Evolutionary conservation across 495 filamentous ascomycete species (phyloP), one percentile per base, ranked within the genome.

Genomic region (Lepidopterella palustris): DNA sequence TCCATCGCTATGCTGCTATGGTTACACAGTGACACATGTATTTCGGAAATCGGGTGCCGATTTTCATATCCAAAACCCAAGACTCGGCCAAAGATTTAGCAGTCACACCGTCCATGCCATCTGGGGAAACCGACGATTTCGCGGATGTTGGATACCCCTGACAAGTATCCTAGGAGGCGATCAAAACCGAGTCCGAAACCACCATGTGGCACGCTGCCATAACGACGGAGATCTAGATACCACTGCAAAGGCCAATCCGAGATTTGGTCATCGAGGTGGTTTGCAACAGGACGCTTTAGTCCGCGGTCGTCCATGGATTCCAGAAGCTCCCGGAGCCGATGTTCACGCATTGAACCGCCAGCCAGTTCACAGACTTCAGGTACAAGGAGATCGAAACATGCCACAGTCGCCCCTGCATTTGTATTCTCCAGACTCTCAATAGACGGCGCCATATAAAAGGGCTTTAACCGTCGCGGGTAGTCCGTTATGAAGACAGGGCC

Each of bases 171-270:
- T 64, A 98, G 70, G 55, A 97, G 79, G 42, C 93, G 82, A 76
- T 98, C 93, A 71, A 97, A 95, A 0, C 93, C 93, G 53, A 97
- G 70, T 2, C 93, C 93, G 74, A 97, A 98, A 1, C 93, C 93
- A 26, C 93, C 93, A 70, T 97, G 93, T n/a, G 92, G 91, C 29
- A 91, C 87, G 65, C 85, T 91, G 25, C 93, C 93, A 84, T 90
- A 98, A 57, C 88, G 86, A 49, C 93, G 86, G 48, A 98, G 80
- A 68, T 98, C 93, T n/a, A 89, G 74, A 71, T 97, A 98, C 93
- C 93, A 98, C 60, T 87, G 80, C 13, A 98, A 78, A 61, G 59
- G 58, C 27, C 60, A 64, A 15, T 56, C 64, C 28, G 62, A 45
- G 35, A 56, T 47, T 32, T 50, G 24, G 20, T 24, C 15, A 24